Base-by-base conservation (phyloP, 108 stramenopile species). In the Cyclotella cryptica region DNA sequence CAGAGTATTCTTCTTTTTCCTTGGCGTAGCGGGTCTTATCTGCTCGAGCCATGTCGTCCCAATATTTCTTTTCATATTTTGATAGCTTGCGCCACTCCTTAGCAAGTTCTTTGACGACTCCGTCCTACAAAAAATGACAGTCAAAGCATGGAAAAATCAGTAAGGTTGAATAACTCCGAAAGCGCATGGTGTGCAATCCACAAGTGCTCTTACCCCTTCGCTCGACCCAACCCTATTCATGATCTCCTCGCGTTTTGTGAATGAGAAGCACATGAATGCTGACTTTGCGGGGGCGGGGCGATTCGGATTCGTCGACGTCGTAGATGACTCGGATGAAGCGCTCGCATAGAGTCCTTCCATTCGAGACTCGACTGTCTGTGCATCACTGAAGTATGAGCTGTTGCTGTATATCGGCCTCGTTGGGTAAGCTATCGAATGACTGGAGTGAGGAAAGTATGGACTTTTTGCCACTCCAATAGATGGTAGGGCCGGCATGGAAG, bases 231-330 rank as follows among this genome's bases (percentile, higher is more conserved):
- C 45, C 69, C 42, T 70, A 44, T 30, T 41, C 61, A 42, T 61
- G 46, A 69, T 65, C 24, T 81, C 69, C 46, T 39, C 52, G 7
- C 69, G 22, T 72, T 70, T 69, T 15, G 73, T 67, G 26, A 74
- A 61, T 30, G 29, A 44, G 29, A 84, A 84, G 28, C 68, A 79
- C 75, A 84, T 77, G 57, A 84, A 84, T 21, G 83, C 83, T 14
- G 78, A 69, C 68, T 65, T 74, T 10, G 83, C 73, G 18, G 83
- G 83, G 0, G 41, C 64, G 5, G 73, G 80, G 27, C 80, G 71
- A 49, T 41, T 11, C 29, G 10, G 55, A 3, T 55, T 17, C 30
- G 60, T 28, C n/a, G 79, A 45, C 46, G 44, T 30, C n/a, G 67
- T 63, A 18, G 80, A 62, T 15, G 73, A 70, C 46, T 73, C 66